Evolutionary conservation across 305 asterid genomes (phyloP).

Genomic region (Fraxinus greggii): DNA sequence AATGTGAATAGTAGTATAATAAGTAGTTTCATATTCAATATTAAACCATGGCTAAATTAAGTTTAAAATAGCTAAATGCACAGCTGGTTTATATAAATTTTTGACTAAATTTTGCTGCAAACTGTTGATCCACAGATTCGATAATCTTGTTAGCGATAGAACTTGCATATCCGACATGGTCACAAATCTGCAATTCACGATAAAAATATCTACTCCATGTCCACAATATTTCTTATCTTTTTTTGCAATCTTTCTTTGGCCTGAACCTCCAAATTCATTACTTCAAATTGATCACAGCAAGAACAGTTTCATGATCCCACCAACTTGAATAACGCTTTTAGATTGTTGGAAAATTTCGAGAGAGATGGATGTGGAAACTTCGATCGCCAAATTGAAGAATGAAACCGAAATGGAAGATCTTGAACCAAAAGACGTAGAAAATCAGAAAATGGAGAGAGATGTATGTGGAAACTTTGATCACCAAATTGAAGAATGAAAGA

Average conservation of each 20-base stretch:
- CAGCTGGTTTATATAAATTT: neutral
- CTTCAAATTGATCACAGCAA: neutral
- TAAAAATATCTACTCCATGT: neutral
- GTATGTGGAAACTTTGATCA: no score
- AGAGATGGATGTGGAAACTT: neutral
- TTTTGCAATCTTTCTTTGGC: neutral
- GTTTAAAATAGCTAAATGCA: neutral
- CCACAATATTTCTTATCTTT: neutral
- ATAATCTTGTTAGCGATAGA: neutral
- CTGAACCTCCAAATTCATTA: neutral
- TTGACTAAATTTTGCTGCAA: neutral
- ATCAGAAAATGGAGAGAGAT: no score
- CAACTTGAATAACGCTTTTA: neutral
- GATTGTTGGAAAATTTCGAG: neutral
- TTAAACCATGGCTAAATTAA: neutral
- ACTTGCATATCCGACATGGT: neutral
- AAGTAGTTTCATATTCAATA: neutral
- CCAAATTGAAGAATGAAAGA: no score
- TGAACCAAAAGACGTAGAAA: no score
- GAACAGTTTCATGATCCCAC: neutral
- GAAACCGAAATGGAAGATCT: no score
- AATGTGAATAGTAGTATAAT: neutral
- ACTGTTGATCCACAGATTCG: neutral
- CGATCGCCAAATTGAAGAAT: no score
- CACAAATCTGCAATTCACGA: neutral